phyloP scores from a whole-genome alignment of 2,329 filamentous ascomycete species.

The Teratosphaeria viscida region DNA sequence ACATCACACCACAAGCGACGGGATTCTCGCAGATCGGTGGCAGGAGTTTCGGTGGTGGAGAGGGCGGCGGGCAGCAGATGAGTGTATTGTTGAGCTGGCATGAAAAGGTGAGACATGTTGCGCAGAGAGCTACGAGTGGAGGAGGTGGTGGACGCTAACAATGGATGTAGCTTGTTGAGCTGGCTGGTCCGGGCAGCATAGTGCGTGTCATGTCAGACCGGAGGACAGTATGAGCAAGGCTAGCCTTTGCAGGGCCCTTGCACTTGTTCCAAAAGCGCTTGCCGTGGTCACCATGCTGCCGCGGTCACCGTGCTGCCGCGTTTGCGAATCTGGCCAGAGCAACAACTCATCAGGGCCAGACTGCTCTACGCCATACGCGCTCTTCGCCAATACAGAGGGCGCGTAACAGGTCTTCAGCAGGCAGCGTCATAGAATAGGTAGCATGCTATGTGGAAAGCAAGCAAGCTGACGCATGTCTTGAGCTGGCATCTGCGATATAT shows the following conservation, averaged over 20 bases:
- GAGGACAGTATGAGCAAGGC: slow-evolving; percentile 63
- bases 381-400: neutral
- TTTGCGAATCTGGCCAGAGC: neutral
- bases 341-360: neutral
- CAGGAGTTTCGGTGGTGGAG: slow-evolving; percentile 42
- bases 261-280: neutral
- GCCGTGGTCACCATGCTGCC: neutral
- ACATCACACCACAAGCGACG: slow-evolving; percentile 63
- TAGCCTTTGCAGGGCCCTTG: neutral
- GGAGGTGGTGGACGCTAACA: slow-evolving; percentile 8
- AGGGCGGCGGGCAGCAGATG: slow-evolving; percentile 77
- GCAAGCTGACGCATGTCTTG: neutral
- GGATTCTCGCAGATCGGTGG: slow-evolving; percentile 71
- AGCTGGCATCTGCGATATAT: neutral
- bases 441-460: neutral
- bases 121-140: neutral
- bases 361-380: neutral
- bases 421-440: neutral
- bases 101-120: slow-evolving; percentile 54
- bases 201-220: slow-evolving; percentile 94
- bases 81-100: slow-evolving; percentile 97
- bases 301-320: neutral
- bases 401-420: neutral
- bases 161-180: slow-evolving; percentile 59
- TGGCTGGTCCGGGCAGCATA: slow-evolving; percentile 80